Evolutionary conservation across 2,329 filamentous ascomycete genomes (phyloP), one percentile per base, ranked within the genome.

Genomic region (Colletotrichum lupini): DNA sequence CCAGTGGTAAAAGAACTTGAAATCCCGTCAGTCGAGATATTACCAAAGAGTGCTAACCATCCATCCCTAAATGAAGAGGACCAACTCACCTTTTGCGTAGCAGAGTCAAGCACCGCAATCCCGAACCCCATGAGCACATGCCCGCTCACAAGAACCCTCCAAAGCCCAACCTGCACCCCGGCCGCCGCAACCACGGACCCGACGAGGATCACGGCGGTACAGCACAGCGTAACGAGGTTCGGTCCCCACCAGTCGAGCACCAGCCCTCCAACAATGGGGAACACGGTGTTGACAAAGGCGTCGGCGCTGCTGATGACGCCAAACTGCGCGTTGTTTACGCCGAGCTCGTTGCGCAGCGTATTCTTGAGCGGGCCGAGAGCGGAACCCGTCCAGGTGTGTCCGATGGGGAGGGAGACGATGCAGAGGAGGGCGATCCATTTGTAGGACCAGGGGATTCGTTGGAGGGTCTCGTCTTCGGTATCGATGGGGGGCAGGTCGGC

Each of bases 1-100:
- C 77, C 77, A 78, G 61, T 78, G 74, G 35, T 78, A 78, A 49
- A 78, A 74, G 67, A 78, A 77, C 76, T 77, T 16, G 22, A 46
- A 28, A 2, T 4, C 56, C 9, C 65, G 22, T 37, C 26, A 30
- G 49, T 4, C 9, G 32, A 16, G n/a, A 8, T 12, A 35, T 11
- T 32, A 32, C 9, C 26, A 9, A 5, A 49, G 0, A 1, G 11
- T 35, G 32, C 37, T n/a, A 58, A 24, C 3, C 3, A 12, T 4
- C 5, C 32, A 12, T 66, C 7, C 32, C n/a, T 8, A 5, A n/a
- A 16, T 19, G 16, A 6, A 26, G 8, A 14, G 0, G 0, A 12
- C 5, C 1, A 7, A 19, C 26, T 42, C 16, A 75, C 77, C 76
- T 78, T 78, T 58, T 78, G 76, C 4, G 64, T 72, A 11, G 76